Evolutionary conservation across 352 stramenopile genomes (phyloP).

Genomic region (Albugo candida): DNA sequence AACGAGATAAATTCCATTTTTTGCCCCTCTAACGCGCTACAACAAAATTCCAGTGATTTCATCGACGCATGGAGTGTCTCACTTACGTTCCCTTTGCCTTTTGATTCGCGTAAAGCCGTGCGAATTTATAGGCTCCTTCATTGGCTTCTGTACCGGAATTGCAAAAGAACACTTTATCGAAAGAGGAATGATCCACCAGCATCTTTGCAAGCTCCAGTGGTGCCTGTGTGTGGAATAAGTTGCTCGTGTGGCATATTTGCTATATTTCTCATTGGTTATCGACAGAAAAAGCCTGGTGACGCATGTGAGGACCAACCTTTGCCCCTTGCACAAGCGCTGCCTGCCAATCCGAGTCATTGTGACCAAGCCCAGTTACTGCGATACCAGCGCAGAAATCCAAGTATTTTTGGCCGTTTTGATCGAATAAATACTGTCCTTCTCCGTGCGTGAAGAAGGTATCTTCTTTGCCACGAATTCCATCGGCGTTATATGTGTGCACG

Average conservation of each 20-base stretch:
- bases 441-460: constrained; percentile 71
- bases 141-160: constrained; percentile 89
- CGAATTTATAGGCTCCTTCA: constrained; percentile 77
- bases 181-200: constrained; percentile 89
- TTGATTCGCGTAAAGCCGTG: constrained; percentile 51
- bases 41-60: no score
- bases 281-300: neutral
- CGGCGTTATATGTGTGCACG: constrained; percentile 58
- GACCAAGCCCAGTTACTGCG: constrained; percentile 68
- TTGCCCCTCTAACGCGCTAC: constrained; percentile 41
- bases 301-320: constrained; percentile 13
- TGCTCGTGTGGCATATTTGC: constrained; percentile 89
- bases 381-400: constrained; percentile 93
- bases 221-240: constrained; percentile 92
- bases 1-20: constrained; percentile 78
- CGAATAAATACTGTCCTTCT: constrained; percentile 82
- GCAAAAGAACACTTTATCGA: constrained; percentile 97
- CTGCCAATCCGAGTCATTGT: constrained; percentile 80
- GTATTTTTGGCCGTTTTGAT: constrained; percentile 58
- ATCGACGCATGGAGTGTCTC: neutral
- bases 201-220: constrained; percentile 87
- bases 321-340: constrained; percentile 33
- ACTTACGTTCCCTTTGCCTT: constrained; percentile 48
- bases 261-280: constrained; percentile 19
- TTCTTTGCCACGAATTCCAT: constrained; percentile 44